phyloP scores from a whole-genome alignment of 306 rosid genomes.

The Psophocarpus tetragonolobus region DNA sequence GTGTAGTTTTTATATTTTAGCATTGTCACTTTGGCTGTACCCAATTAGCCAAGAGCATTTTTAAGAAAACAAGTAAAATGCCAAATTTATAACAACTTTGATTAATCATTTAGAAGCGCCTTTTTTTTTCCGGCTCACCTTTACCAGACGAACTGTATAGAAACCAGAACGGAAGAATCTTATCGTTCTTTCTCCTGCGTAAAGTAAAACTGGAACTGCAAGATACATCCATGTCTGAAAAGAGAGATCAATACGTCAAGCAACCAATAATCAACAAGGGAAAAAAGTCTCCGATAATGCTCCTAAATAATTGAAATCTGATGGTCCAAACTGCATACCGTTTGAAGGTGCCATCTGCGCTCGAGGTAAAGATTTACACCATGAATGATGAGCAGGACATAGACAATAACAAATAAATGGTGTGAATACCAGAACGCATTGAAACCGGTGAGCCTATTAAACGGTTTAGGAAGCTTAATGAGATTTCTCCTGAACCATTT shows the following conservation, averaged over 20 bases:
- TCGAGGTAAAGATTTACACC: constrained; percentile 73
- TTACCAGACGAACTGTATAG: constrained; percentile 65
- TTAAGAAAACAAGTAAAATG: background rate
- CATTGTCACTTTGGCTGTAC: background rate
- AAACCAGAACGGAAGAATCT: constrained; percentile 89
- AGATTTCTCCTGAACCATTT: constrained; percentile 73
- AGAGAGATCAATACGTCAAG: constrained; percentile 31
- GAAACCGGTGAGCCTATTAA: constrained; percentile 84
- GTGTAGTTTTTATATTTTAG: background rate
- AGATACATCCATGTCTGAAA: constrained; percentile 94
- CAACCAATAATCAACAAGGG: background rate
- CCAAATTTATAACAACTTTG: background rate
- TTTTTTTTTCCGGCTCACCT: constrained; percentile 52
- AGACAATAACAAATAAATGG: constrained; percentile 90
- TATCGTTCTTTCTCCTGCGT: constrained; percentile 88
- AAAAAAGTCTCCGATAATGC: background rate
- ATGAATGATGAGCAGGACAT: constrained; percentile 75
- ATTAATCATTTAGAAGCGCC: background rate
- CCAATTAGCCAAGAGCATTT: background rate
- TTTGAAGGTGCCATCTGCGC: constrained; percentile 62
- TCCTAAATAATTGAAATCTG: background rate
- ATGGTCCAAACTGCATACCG: constrained; percentile 51
- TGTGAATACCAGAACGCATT: constrained; percentile 98
- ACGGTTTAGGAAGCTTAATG: constrained; percentile 81
- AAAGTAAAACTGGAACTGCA: constrained; percentile 77